Evolutionary conservation across 2,329 filamentous ascomycete species (phyloP), one percentile per base, ranked within the genome.

Genomic region (Leptodontidium sp.): DNA sequence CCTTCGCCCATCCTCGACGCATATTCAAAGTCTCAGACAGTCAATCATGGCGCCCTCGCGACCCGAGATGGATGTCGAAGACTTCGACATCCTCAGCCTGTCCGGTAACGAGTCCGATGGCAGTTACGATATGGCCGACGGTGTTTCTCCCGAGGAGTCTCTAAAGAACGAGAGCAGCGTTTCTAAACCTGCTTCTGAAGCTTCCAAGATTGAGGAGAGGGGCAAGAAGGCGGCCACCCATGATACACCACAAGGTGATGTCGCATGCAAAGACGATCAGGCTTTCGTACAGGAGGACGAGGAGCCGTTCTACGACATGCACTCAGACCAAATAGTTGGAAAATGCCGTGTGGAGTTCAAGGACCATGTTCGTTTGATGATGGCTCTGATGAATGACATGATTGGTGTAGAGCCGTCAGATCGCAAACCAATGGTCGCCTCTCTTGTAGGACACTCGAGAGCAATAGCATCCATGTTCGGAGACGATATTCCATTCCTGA

Each of bases 121-220:
- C 40, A 61, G 52, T 21, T 67, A 63, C 40, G 65, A 64, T 12
- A 64, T 64, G 52, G 63, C 38, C 8, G 63, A 58, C 8, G 35
- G 35, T 38, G 8, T n/a, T n/a, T 2, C 24, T 38, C 26, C 59
- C 12, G 21, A 12, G 12, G 24, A 15, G 12, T 24, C 35, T 59
- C 21, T 4, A 26, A 40, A 17, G 4, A 8, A 2, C 38, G 21
- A 29, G 15, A 26, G 6, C 11, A 45, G 35, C 35, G 15, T 40
- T 12, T 3, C 12, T n/a, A 35, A 26, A 26, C 4, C 57, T 15
- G 14, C 14, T 26, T 15, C 12, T n/a, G 38, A 45, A 26, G 35
- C 35, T 45, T 11, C 11, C 26, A 49, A 15, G 21, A 50, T 4
- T 45, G 29, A 64, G 4, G 15, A 26, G 12, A 61, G 43, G 15